Evolutionary conservation across 176 grass and related monocot genomes (phyloP), one percentile per base, ranked within the genome.

Genomic region (Pontederia crassipes): DNA sequence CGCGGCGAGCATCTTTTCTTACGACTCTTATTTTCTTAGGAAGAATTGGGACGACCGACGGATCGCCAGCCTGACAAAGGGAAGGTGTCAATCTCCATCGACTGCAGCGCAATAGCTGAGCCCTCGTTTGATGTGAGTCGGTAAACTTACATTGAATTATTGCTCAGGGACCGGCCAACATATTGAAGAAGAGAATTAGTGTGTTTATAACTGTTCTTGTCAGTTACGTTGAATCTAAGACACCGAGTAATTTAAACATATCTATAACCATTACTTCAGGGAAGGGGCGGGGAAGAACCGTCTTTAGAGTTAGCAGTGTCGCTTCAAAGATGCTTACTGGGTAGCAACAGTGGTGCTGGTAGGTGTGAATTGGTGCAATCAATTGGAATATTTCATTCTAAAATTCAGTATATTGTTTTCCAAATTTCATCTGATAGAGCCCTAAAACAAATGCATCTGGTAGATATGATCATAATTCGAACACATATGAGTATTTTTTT

Each of bases 311-410:
- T 95, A 53, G 87, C 86, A 57, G 74, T 79, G 69, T 77, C 78
- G 24, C 78, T 90, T 47, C 82, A 95, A 74, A 81, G 75, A 90
- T 95, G 91, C 72, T 80, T 95, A 65, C 74, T 95, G 46, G 91
- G 91, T 69, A 83, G 91, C 54, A 95, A 77, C 82, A 95, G 77
- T 9, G 86, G 86, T 15, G 83, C 80, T 90, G 91, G 91, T 95
- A 95, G 91, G 91, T 95, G 73, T 56, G 28, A 1, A 52, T 66
- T 28, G 17, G 45, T 46, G 20, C 28, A 50, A 50, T 65, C 50
- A 48, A 12, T 64, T 12, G 10, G 2, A 48, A 1, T 24, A 49
- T 18, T 27, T 64, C 17, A 49, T 65, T 50, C 32, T 24, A 24
- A 40, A 40, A 40, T 40, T 40, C 32, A 40, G 32, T 40, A 40